These are phyloP conservation scores for Scutellaria barbata DNA, from an alignment of 257 asterid species.

Conservation along the genomic window DNA sequence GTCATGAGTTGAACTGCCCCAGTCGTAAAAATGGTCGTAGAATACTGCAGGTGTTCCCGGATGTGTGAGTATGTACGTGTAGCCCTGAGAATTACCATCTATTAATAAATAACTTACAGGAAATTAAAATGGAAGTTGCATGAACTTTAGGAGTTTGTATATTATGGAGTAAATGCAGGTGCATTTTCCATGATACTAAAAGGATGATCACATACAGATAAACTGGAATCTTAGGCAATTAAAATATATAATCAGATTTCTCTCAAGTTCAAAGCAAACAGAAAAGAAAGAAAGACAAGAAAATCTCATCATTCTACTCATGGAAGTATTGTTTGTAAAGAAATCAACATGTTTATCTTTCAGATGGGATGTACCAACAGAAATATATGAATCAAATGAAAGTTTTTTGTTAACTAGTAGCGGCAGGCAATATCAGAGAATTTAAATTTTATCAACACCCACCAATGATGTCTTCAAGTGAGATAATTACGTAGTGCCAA, in stretches of 20 bases:
- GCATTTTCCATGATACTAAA: background rate
- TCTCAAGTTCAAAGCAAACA: background rate
- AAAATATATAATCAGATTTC: too few species aligned
- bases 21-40: constrained; percentile 87
- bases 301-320: background rate
- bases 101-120: background rate
- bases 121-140: background rate
- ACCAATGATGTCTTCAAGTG: too few species aligned
- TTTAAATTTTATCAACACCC: too few species aligned
- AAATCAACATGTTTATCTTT: background rate
- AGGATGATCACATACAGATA: background rate
- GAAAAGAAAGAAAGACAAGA: background rate
- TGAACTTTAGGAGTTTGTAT: background rate
- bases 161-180: constrained; percentile 6
- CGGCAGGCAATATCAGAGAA: background rate
- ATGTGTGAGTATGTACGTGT: constrained; percentile 86
- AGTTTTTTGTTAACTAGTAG: background rate
- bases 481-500: too few species aligned
- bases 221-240: background rate
- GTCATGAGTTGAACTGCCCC: constrained; percentile 66
- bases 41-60: constrained; percentile 90
- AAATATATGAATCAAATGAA: too few species aligned
- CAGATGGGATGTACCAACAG: background rate
- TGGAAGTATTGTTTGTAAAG: too few species aligned
- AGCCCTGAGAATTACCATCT: constrained; percentile 57